These are phyloP conservation scores for Henckelia pumila DNA, from an alignment of 257 asterid genomes.

Conservation along the genomic window DNA sequence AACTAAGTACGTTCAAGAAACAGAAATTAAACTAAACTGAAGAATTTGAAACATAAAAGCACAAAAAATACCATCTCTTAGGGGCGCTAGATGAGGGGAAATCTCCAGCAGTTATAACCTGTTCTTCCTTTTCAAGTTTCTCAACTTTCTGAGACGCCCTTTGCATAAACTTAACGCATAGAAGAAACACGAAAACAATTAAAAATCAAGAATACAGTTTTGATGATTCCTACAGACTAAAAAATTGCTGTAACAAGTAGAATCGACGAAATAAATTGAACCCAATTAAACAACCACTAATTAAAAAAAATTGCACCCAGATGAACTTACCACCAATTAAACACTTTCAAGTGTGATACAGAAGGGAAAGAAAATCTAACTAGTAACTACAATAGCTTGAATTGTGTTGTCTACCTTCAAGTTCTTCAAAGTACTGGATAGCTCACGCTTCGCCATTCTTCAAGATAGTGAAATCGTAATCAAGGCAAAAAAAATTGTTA, in stretches of 20 bases:
- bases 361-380: neutral
- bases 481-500: too few relatives aligned
- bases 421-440: constrained; percentile 78
- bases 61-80: constrained; percentile 62
- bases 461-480: neutral
- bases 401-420: constrained; percentile 52
- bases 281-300: neutral
- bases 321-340: neutral
- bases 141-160: constrained; percentile 71
- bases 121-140: constrained; percentile 44
- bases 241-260: neutral
- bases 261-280: neutral
- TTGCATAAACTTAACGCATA: constrained; percentile 84
- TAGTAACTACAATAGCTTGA: neutral
- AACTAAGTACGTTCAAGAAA: neutral
- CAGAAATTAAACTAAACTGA: neutral
- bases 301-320: constrained; percentile 12
- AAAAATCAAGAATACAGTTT: constrained; percentile 7
- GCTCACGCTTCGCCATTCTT: constrained; percentile 80
- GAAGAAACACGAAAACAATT: neutral
- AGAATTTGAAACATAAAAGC: neutral
- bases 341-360: neutral
- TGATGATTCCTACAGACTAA: neutral
- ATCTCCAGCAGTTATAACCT: constrained; percentile 45
- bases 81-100: constrained; percentile 43